Evolutionary conservation across 345 rosid species (phyloP).

Genomic region (Lumnitzera racemosa): DNA sequence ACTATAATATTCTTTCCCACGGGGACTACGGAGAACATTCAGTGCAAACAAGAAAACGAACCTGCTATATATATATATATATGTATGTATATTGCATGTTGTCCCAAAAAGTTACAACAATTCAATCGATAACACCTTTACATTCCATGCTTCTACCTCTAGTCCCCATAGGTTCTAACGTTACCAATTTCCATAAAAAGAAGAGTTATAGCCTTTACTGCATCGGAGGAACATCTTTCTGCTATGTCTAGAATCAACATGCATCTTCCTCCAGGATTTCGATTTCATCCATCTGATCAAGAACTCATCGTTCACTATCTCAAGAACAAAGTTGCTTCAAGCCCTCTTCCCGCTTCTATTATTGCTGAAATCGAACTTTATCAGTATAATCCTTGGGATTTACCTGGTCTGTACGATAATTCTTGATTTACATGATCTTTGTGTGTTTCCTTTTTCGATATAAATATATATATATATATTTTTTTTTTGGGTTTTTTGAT

Average conservation of each 20-base stretch:
- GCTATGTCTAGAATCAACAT: constrained; percentile 11
- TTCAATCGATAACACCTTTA: too few relatives aligned
- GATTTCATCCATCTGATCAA: constrained; percentile 45
- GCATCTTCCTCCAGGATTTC: constrained; percentile 40
- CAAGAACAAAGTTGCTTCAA: constrained; percentile 28
- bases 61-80: too few relatives aligned
- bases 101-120: too few relatives aligned
- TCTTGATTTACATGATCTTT: background rate
- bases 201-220: constrained; percentile 1
- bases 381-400: constrained; percentile 45
- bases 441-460: too few relatives aligned
- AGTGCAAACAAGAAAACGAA: too few relatives aligned
- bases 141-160: background rate
- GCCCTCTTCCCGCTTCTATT: constrained; percentile 37
- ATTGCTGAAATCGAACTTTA: constrained; percentile 44
- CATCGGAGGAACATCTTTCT: background rate
- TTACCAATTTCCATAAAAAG: constrained; percentile 6
- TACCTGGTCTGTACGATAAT: constrained; percentile 30
- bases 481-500: too few relatives aligned
- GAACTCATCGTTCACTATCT: constrained; percentile 42
- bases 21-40: too few relatives aligned
- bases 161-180: background rate
- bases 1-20: too few relatives aligned
- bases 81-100: too few relatives aligned
- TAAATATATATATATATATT: too few relatives aligned